Percentiles rank a stretch among this genome's conserved stretches.
These are phyloP conservation scores for Eutypella sp. DNA, from an alignment of 2,329 filamentous ascomycete genomes.

Conservation along the genomic window DNA sequence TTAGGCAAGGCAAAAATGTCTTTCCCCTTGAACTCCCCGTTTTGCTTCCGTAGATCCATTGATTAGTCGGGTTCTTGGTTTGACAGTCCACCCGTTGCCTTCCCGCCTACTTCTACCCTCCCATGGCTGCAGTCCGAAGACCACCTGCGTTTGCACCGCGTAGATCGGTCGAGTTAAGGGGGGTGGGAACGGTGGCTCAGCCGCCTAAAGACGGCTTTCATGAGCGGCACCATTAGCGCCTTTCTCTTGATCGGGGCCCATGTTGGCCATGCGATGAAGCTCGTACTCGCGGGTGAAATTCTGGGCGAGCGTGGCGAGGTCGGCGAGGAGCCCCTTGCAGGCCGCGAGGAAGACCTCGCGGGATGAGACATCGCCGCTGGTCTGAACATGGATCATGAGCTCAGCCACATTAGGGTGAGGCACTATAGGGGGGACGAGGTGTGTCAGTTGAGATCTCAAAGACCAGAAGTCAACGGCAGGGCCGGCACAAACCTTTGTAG, in stretches of 20 bases:
- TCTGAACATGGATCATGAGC: slow-evolving; percentile 75
- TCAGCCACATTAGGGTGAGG: slow-evolving; percentile 58
- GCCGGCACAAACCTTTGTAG: slow-evolving; percentile 73
- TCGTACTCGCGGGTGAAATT: slow-evolving; percentile 94
- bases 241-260: slow-evolving; percentile 52
- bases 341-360: slow-evolving; percentile 79
- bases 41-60: too few relatives aligned
- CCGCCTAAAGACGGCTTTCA: slow-evolving; percentile 6
- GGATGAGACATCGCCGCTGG: slow-evolving; percentile 82
- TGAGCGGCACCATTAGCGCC: slow-evolving; percentile 23
- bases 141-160: too few relatives aligned
- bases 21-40: too few relatives aligned
- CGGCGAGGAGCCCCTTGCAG: slow-evolving; percentile 76
- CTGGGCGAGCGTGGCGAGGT: slow-evolving; percentile 73
- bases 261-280: slow-evolving; percentile 76
- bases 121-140: too few relatives aligned
- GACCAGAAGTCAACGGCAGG: slow-evolving; percentile 24
- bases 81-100: too few relatives aligned
- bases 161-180: too few relatives aligned
- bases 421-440: slow-evolving; percentile 41
- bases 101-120: too few relatives aligned
- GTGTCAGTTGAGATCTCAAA: slow-evolving; percentile 28
- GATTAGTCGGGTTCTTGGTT: too few relatives aligned
- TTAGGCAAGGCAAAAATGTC: too few relatives aligned
- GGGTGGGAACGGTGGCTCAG: too few relatives aligned